A percentile compares a stretch with the other conserved stretches of the same genome.
Evolutionary conservation across 768 basidiomycete genomes (phyloP).

Genomic region (Suillus subluteus): DNA sequence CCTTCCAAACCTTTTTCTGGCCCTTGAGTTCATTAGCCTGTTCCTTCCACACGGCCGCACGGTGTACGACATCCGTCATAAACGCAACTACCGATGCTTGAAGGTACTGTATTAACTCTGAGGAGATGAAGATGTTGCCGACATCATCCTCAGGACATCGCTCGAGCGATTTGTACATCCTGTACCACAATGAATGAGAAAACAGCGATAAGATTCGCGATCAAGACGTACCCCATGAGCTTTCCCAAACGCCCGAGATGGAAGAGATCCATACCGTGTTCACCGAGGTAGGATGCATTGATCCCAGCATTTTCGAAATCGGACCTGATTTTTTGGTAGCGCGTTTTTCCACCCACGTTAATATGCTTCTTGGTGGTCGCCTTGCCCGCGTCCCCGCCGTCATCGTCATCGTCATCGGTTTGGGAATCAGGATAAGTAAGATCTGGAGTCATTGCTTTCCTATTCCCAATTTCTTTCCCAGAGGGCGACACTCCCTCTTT

Average conservation of each 20-base stretch:
- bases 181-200: slow-evolving; percentile 18
- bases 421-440: slow-evolving; percentile 16
- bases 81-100: slow-evolving; percentile 52
- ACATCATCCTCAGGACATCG: slow-evolving; percentile 23
- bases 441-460: slow-evolving; percentile 9
- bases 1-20: slow-evolving; percentile 62
- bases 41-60: slow-evolving; percentile 57
- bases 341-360: slow-evolving; percentile 41
- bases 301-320: slow-evolving; percentile 49
- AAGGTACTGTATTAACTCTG: slow-evolving; percentile 50
- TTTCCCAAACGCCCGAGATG: slow-evolving; percentile 39
- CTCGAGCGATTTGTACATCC: slow-evolving; percentile 33
- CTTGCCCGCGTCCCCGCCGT: slow-evolving; percentile 10
- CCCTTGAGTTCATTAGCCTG: slow-evolving; percentile 61
- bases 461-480: slow-evolving; percentile 14
- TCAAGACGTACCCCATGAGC: slow-evolving; percentile 45
- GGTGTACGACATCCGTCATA: slow-evolving; percentile 51
- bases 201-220: slow-evolving; percentile 27
- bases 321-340: slow-evolving; percentile 46
- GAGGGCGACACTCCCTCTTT: slow-evolving; percentile 5
- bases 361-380: slow-evolving; percentile 17
- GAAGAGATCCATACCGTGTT: slow-evolving; percentile 47
- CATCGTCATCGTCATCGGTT: slow-evolving; percentile 15
- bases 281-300: slow-evolving; percentile 44
- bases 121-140: slow-evolving; percentile 28